Conservation (phyloP, 208 protist genomes). For the Acanthamoeba culbertsoni region DNA sequence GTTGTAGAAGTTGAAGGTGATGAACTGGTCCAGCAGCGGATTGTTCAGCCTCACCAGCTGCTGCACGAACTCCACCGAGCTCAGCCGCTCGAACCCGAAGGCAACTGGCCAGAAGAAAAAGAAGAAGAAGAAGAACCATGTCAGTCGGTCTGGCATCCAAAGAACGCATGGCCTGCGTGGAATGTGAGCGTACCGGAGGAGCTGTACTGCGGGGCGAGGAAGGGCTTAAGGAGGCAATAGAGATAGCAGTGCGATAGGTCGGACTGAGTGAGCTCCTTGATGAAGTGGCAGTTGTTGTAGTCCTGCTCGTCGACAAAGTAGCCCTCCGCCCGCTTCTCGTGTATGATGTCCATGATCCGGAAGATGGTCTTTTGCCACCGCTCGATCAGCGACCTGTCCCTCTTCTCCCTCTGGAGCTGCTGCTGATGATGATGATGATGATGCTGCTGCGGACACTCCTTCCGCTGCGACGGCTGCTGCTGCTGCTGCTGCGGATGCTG, state of each 20-base stretch:
- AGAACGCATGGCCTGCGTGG: not conserved
- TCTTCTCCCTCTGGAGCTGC: not conserved
- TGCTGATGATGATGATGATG: not conserved
- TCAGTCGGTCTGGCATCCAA: not conserved
- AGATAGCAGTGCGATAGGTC: conserved; percentile 38
- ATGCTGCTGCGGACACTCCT: not conserved
- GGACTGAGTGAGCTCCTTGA: conserved; percentile 44
- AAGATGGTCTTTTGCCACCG: conserved; percentile 13
- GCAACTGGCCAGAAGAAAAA: not conserved
- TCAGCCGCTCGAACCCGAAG: conserved; percentile 18
- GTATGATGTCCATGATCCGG: conserved; percentile 31
- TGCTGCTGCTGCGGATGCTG: not conserved
- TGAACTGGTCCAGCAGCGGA: conserved; percentile 29
- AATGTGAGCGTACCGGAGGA: not conserved
- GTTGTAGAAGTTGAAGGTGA: conserved; percentile 41
- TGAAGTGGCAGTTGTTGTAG: conserved; percentile 38
- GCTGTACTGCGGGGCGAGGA: not conserved
- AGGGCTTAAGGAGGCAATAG: conserved; percentile 20
- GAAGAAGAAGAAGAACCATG: too few relatives aligned
- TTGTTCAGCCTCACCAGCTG: conserved; percentile 44
- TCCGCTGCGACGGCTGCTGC: not conserved
- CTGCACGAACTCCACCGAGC: conserved; percentile 13
- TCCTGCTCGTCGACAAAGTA: conserved; percentile 31
- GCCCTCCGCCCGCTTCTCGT: not conserved
- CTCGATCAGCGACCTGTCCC: not conserved